Evolutionary conservation across 2,329 filamentous ascomycete genomes (phyloP), one percentile per base, ranked within the genome.

Genomic region (Penicillium vulpinum): DNA sequence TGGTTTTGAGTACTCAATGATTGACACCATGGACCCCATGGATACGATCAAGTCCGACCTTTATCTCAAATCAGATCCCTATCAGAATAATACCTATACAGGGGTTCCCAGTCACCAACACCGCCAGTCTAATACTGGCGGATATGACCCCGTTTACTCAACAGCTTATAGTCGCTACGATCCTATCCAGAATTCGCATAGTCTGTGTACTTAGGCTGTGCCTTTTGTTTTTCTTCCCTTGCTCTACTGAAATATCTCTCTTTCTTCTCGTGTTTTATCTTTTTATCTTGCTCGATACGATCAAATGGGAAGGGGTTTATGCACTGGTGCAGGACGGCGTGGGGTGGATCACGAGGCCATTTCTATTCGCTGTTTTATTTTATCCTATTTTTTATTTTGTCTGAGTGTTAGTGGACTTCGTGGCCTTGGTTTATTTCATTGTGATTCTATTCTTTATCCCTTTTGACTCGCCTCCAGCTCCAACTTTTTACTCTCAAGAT

Each of bases 11-110:
- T 72, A 74, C 39, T 68, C 67, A 13, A 68, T 75, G 59, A 63
- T 76, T 22, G 73, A 77, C 43, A 66, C 74, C 2, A 73, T 77
- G 65, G 69, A 75, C 29, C 72, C 73, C 2, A 70, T 75, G 62
- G 73, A 77, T 35, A 68, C 73, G 1, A 67, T 76, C 31, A 75
- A 75, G 58, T 67, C 62, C 11, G 57, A 58, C 29, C 33, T 35
- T 33, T 58, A 59, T 59, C 5, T 64, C 71, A 16, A 66, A 65
- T 35, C 64, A 46, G 70, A 72, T 38, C 66, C 69, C 9, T 77
- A 76, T 51, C 70, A 70, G 21, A 70, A 75, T 26, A 59, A 65
- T 5, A 58, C 62, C 16, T 72, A 70, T 44, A 57, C 64, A 6
- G 61, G 65, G 18, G 61, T 67, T 39, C 26, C 64, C 1, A 63